phyloP scores from a whole-genome alignment of 495 filamentous ascomycete genomes.

The Cairneyella variabilis region DNA sequence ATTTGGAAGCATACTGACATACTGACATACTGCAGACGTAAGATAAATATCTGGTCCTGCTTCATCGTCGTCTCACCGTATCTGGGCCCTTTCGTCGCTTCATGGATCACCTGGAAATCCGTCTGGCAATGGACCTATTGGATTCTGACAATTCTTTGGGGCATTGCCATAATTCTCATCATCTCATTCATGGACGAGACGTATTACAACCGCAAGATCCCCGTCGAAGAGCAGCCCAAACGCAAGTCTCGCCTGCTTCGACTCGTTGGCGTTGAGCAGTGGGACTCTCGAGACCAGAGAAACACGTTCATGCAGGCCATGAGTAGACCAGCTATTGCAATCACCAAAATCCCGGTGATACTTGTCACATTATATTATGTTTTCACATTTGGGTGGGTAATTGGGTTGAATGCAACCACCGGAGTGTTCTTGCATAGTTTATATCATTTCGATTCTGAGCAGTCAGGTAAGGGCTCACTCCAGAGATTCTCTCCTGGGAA shows the following conservation, averaged over 20 bases:
- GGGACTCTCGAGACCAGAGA: slow-evolving; percentile 21
- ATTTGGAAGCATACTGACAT: no score
- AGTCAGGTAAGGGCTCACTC: slow-evolving; percentile 38
- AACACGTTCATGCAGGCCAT: not conserved
- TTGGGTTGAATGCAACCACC: no score
- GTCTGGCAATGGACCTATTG: slow-evolving; percentile 74
- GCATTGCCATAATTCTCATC: slow-evolving; percentile 53
- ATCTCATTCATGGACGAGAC: slow-evolving; percentile 81
- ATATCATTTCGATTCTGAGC: no score
- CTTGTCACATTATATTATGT: no score
- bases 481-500: not conserved
- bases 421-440: no score
- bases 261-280: slow-evolving; percentile 32
- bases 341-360: slow-evolving; percentile 56
- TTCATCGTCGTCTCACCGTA: slow-evolving; percentile 40
- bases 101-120: slow-evolving; percentile 71
- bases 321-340: slow-evolving; percentile 35
- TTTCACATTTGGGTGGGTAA: no score
- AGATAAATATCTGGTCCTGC: slow-evolving; percentile 48
- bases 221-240: not conserved
- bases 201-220: slow-evolving; percentile 57
- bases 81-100: slow-evolving; percentile 85
- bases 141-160: slow-evolving; percentile 63
- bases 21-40: no score
- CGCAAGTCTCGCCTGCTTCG: not conserved